A percentile compares a stretch with the other conserved stretches of the same genome.
Evolutionary conservation across 2,329 filamentous ascomycete species (phyloP).

Genomic region (Huntiella abstrusa): DNA sequence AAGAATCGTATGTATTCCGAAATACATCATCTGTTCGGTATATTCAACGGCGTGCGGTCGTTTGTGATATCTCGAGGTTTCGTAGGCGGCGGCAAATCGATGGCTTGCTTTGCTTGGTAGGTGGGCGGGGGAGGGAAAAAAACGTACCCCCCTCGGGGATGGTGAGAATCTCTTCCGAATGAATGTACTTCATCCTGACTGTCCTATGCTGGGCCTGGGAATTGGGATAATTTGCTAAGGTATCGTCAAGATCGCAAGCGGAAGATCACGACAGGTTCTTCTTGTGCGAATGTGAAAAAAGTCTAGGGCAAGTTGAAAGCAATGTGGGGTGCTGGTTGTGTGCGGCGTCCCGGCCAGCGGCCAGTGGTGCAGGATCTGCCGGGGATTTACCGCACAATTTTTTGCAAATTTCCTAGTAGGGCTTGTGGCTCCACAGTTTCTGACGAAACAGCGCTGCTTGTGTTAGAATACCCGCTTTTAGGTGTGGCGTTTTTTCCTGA

Average conservation of each 20-base stretch:
- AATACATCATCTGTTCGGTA: not conserved
- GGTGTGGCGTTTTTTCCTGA: no score
- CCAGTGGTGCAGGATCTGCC: slow-evolving; percentile 7
- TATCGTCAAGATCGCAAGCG: slow-evolving; percentile 14
- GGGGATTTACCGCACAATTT: slow-evolving; percentile 10
- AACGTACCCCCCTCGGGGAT: slow-evolving; percentile 93
- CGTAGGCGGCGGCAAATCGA: slow-evolving; percentile 6
- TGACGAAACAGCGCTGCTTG: no score
- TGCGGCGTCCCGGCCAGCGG: slow-evolving; percentile 8
- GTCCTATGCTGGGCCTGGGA: slow-evolving; percentile 25
- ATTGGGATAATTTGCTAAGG: slow-evolving; percentile 10
- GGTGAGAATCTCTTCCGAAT: slow-evolving; percentile 86
- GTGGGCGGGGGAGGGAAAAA: slow-evolving; percentile 1
- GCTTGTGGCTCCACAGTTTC: slow-evolving; percentile 11
- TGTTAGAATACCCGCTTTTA: no score
- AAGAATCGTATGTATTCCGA: not conserved
- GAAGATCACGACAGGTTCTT: slow-evolving; percentile 19
- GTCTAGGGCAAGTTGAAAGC: slow-evolving; percentile 21
- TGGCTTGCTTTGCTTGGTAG: not conserved
- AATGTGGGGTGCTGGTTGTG: slow-evolving; percentile 11
- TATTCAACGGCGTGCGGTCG: not conserved
- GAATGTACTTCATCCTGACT: slow-evolving; percentile 99
- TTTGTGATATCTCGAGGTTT: slow-evolving; percentile 6
- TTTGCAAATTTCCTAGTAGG: slow-evolving; percentile 8
- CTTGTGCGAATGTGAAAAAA: slow-evolving; percentile 24